Evolutionary conservation across 2,329 filamentous ascomycete genomes (phyloP), one percentile per base, ranked within the genome.

Genomic region (Xylariaceae sp.): DNA sequence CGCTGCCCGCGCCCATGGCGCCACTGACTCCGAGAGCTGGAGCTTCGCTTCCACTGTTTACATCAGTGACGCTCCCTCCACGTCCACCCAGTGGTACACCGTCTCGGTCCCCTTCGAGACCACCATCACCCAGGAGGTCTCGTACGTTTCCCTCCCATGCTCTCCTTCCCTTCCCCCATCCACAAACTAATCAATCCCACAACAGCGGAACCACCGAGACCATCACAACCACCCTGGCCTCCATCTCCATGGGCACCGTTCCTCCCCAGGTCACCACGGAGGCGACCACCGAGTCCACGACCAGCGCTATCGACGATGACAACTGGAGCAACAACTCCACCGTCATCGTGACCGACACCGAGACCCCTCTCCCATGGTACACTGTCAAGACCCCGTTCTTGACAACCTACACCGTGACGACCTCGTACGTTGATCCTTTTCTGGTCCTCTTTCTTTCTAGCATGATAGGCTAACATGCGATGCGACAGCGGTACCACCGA

Each of bases 191-290:
- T 51, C 23, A 35, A n/a, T n/a, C n/a, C n/a, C n/a, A n/a, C n/a
- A n/a, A n/a, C n/a, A 35, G 5, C 8, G 61, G 61, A 34, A 56
- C 44, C 2, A 15, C 15, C 11, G 30, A 59, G 13, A 57, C 49
- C 9, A 44, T 59, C 52, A 61, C 59, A 4, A 44, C 45, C 18
- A 63, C 54, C 10, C 53, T 15, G 34, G 47, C 52, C 4, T 59
- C 51, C 15, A 59, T 61, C 51, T 61, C 53, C 3, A 57, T 61
- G 3, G 61, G 61, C 6, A 63, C 58, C 17, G 1, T 55, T 2
- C 35, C 50, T 17, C 58, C 61, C 10, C 47, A 15, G 15, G 2
- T 18, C 1, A 30, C 23, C 2, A 30, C 23, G 2, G 23, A 30
- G 23, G 23, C 23, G 2, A 30, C 4, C 4, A 30, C 23, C 23